These are phyloP conservation scores for Boletus rex-veris DNA, from an alignment of 768 basidiomycete genomes.

Conservation along the genomic window DNA sequence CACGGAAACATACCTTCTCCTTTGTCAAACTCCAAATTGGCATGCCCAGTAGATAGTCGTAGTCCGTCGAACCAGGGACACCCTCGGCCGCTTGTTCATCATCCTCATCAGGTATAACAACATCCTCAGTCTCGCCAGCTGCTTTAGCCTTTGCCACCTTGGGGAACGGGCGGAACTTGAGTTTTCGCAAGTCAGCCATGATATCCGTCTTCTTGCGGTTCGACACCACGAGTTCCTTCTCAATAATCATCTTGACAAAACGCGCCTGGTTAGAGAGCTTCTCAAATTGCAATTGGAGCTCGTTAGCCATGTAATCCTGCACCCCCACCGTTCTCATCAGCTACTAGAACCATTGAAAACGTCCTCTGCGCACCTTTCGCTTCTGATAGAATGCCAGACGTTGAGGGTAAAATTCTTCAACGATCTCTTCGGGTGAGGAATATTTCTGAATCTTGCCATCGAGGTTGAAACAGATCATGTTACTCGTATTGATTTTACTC, in stretches of 20 bases:
- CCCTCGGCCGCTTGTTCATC: slow-evolving; percentile 37
- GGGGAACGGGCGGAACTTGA: slow-evolving; percentile 89
- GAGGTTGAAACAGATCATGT: slow-evolving; percentile 99
- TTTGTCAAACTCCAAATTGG: slow-evolving; percentile 91
- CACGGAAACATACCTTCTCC: slow-evolving; percentile 62
- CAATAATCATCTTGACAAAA: slow-evolving; percentile 95
- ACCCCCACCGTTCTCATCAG: neutral
- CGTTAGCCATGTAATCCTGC: slow-evolving; percentile 81
- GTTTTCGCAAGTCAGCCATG: slow-evolving; percentile 74
- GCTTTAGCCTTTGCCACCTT: slow-evolving; percentile 69
- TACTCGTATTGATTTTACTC: slow-evolving; percentile 79
- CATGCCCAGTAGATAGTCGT: slow-evolving; percentile 94
- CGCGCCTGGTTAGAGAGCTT: slow-evolving; percentile 91
- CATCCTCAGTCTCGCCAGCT: slow-evolving; percentile 61
- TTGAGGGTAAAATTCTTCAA: slow-evolving; percentile 89
- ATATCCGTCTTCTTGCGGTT: slow-evolving; percentile 89
- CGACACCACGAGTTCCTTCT: slow-evolving; percentile 74
- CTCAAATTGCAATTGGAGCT: slow-evolving; percentile 78
- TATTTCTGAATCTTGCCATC: slow-evolving; percentile 97
- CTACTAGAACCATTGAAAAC: neutral
- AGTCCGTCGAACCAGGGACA: slow-evolving; percentile 57
- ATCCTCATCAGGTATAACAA: slow-evolving; percentile 50
- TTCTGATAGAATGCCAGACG: slow-evolving; percentile 92
- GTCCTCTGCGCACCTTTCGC: slow-evolving; percentile 66
- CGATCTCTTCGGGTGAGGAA: slow-evolving; percentile 80